Evolutionary conservation across 306 rosid species (phyloP), one percentile per base, ranked within the genome.

Genomic region (Acacia crassicarpa): DNA sequence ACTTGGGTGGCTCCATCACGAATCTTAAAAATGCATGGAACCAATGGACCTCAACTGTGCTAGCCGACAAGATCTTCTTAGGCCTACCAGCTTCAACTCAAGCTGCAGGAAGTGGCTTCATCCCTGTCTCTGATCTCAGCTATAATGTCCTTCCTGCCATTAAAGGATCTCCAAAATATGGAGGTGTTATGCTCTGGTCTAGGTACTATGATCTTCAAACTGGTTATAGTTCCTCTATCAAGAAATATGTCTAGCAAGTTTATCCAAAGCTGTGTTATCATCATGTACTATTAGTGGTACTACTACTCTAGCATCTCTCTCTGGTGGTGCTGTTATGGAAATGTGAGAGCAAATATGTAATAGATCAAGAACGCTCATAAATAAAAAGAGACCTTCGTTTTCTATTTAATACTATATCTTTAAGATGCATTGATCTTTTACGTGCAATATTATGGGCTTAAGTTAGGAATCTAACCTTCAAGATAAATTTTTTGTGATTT

Each of bases 121-220:
- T 85, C 12, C 17, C 82, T 82, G 86, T 32, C 19, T 3, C 10
- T 74, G 79, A 85, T 78, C 88, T 85, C 71, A 78, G 72, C 56
- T 85, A 84, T 25, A 69, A 75, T 61, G 84, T 85, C 76, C 88
- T 85, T 82, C 88, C 88, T 59, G 76, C 84, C 48, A 82, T 85
- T 19, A 82, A 82, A 40, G 82, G 38, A 11, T 82, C 88, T 75
- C 32, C 81, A 20, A 82, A 85, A 75, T 82, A 85, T 78, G 86
- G 86, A 4, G 88, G 88, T 5, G 79, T 85, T 68, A 82, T 82
- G 88, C 72, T 85, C 32, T 82, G 88, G 86, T 85, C 86, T 41
- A 85, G 84, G 67, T 85, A 85, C 59, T 68, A 82, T 79, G 88
- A 85, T 82, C 33, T 0, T 33, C 81, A 82, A 48, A 85, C 66